A percentile compares a stretch with the other conserved stretches of the same genome.
phyloP scores from a whole-genome alignment of 2,329 filamentous ascomycete genomes.

The Fusarium goolgardi region DNA sequence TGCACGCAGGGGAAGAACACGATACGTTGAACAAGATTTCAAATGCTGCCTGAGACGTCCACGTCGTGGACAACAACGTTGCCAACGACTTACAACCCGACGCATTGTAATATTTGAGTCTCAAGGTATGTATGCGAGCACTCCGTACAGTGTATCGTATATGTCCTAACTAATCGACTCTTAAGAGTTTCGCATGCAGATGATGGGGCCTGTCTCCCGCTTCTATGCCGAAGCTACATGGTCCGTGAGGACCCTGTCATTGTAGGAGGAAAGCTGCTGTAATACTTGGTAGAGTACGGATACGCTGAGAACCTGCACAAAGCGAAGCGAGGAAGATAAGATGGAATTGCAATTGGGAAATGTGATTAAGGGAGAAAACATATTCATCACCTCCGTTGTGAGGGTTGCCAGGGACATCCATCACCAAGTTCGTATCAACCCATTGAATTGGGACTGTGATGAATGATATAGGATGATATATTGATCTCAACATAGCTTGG shows the following conservation, averaged over 20 bases:
- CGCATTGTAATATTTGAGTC: conserved; percentile 21
- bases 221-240: conserved; percentile 33
- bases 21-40: conserved; percentile 27
- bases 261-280: conserved; percentile 18
- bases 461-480: conserved; percentile 20
- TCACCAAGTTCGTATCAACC: conserved; percentile 26
- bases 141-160: conserved; percentile 26
- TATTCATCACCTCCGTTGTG: conserved; percentile 16
- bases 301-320: conserved; percentile 11
- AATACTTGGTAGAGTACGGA: conserved; percentile 16
- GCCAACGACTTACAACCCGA: conserved; percentile 29
- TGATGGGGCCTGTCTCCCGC: conserved; percentile 31
- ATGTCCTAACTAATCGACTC: conserved; percentile 2
- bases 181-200: conserved; percentile 30
- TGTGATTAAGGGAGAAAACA: conserved; percentile 26
- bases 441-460: conserved; percentile 16
- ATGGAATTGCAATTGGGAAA: conserved; percentile 14
- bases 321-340: conserved; percentile 5
- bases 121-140: conserved; percentile 12
- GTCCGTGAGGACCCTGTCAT: conserved; percentile 37
- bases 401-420: conserved; percentile 34
- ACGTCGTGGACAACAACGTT: conserved; percentile 31
- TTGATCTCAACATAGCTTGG: background rate
- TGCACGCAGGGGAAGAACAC: conserved; percentile 32
- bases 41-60: conserved; percentile 25